Base-by-base conservation (phyloP, 768 basidiomycete species). In the Boletus vermiculosoides region DNA sequence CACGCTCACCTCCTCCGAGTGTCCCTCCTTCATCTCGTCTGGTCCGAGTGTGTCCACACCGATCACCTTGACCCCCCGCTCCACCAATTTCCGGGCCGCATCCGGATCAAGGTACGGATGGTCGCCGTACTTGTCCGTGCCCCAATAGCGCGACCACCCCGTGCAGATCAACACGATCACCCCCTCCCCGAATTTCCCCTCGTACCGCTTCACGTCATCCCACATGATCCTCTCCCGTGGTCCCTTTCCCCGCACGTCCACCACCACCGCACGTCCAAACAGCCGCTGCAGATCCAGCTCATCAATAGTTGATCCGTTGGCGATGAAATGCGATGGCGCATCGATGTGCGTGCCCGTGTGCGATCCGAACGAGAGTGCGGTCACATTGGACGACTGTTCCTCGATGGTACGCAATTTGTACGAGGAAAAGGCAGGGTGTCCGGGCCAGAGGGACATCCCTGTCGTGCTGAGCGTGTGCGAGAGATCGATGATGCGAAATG, bases 301-400 rank as follows among this genome's bases (percentile, higher is more conserved):
- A 61, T 84, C 81, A 48, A 89, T 78, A 2, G 80, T 77, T 42
- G 70, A 66, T 5, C 84, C 86, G 48, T 78, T 70, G 6, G 69
- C 69, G 67, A 86, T 67, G 73, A 87, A 89, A 62, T 91, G 88
- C 40, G 78, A 82, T 0, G 88, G 88, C 1, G 88, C 87, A 66
- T 91, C 88, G 63, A 90, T 77, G 71, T 91, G 88, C 9, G 88
- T 90, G 42, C 88, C 88, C 4, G 85, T 84, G 66, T 91, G 88
- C 1, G 88, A 83, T 15, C 84, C 83, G 11, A 88, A 59, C 31
- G 80, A 73, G 34, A 91, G 71, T 1, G 72, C 54, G n/a, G 66
- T 62, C 42, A 68, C 58, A 11, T 60, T 63, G 9, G 39, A 55
- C 12, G 20, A 8, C 5, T 49, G 18, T 36, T 57, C 45, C 30